Evolutionary conservation across 306 rosid species (phyloP), one percentile per base, ranked within the genome.

Genomic region (Cicer judaicum): DNA sequence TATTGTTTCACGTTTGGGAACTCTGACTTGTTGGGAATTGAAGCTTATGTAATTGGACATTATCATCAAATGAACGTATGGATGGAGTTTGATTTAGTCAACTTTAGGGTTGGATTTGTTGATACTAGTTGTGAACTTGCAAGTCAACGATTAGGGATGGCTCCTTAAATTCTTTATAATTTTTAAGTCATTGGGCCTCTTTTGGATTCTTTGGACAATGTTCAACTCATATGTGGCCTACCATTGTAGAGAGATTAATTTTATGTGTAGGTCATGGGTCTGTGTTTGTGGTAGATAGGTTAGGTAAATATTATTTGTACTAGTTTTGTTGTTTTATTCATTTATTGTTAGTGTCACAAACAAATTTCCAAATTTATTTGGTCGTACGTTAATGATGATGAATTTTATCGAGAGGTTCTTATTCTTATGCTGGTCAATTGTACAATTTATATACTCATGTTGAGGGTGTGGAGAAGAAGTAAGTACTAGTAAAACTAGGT

Each of bases 61-160:
- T 85, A 93, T 75, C 98, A 93, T 47, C 98, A 93, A 72, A 96
- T 89, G 50, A 90, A 93, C 69, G 77, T 93, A 86, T 93, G 98
- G 98, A 86, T 90, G 92, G 98, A 93, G 74, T 93, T 90, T 62
- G 98, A 93, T 70, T 46, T 90, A 77, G 91, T 38, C 43, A 90
- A 83, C 43, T 87, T 91, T 2, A 85, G 98, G 69, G 85, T 93
- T 44, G 96, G 98, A 54, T 87, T 93, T 59, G 92, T 87, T 2
- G 84, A 84, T 40, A 80, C 89, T 2, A 85, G 78, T 60, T 93
- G 98, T 65, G 90, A 90, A 5, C 88, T 87, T 5, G 97, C 91
- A 0, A 76, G 92, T 84, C 87, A 85, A 83, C 80, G 83, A n/a
- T 87, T 90, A 7, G 92, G 89, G 0, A n/a, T 87, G 61, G 84